Base-by-base conservation (phyloP, 495 filamentous ascomycete species). In the Tuber calosporum region DNA sequence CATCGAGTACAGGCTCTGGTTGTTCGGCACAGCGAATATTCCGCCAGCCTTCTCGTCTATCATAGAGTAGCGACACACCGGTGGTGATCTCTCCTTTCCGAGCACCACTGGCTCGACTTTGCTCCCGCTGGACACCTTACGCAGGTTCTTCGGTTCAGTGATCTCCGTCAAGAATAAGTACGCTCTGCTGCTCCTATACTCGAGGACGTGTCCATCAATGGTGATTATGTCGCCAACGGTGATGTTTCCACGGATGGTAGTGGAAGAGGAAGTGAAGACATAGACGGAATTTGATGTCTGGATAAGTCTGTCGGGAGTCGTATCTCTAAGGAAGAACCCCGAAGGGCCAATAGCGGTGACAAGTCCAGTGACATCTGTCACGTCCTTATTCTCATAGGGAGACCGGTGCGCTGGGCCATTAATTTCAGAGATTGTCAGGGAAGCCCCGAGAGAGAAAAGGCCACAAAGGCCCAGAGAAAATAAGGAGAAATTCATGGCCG, bases 91-190 rank as follows among this genome's bases (percentile, higher is more conserved):
- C 48, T 84, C 83, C 71, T 83, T 82, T 69, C 87, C 88, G 45
- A 90, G 86, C 1, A 88, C 84, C 15, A 89, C 74, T 0, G 88
- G 85, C 42, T 79, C 82, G 36, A 87, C 83, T 0, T 74, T 77
- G 76, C 84, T 86, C 7, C 84, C 85, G 20, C 74, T 83, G 15
- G 85, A 86, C 13, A 87, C 69, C 36, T 86, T 80, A 20, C 74
- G 75, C 70, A 87, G 79, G 66, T 86, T 84, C n/a, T 75, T 82
- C 0, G 88, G 85, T 0, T 79, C 80, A 45, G 74, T 83, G 74
- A 90, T 81, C 80, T 90, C 87, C 22, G 88, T 89, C 36, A 88
- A 80, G 75, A 86, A 89, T 38, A 89, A 42, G 78, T 89, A 89
- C 48, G 79, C 77, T 22, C 80, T 74, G 20, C 67, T 81, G 2